These are phyloP conservation scores for Eimeria maxima DNA, from an alignment of 169 alveolate species.

Conservation along the genomic window DNA sequence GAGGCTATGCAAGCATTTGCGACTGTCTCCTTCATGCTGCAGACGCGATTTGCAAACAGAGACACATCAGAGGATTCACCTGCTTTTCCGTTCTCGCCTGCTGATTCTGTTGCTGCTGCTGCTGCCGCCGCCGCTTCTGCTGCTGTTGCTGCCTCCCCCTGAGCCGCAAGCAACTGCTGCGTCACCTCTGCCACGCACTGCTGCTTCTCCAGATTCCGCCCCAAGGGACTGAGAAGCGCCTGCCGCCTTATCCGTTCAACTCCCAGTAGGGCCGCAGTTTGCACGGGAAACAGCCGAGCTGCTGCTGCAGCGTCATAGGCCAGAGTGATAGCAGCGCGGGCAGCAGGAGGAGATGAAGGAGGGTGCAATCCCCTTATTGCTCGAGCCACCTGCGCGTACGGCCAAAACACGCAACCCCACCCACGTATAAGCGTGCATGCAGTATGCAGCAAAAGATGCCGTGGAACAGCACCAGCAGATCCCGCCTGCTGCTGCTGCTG, in stretches of 20 bases:
- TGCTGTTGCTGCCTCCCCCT: neutral
- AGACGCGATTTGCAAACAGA: neutral
- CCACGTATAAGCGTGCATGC: neutral
- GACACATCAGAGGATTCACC: neutral
- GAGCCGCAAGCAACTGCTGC: neutral
- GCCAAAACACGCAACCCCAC: neutral
- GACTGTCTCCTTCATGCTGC: neutral
- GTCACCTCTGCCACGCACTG: neutral
- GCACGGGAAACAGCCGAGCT: constrained; percentile 1
- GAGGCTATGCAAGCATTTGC: constrained; percentile 4
- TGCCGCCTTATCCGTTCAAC: neutral
- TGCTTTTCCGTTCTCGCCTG: neutral
- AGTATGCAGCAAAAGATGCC: neutral
- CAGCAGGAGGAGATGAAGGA: neutral
- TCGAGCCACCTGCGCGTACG: neutral
- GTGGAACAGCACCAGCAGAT: neutral
- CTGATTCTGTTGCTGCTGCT: neutral
- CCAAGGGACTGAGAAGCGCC: neutral
- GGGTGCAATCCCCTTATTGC: neutral
- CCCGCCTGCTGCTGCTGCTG: neutral
- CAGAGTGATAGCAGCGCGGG: neutral
- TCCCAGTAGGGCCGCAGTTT: neutral
- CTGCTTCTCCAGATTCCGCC: neutral
- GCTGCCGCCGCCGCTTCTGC: neutral
- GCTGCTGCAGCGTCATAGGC: neutral